Base-by-base conservation (phyloP, 768 basidiomycete species). In the Panaeolus papilionaceus region DNA sequence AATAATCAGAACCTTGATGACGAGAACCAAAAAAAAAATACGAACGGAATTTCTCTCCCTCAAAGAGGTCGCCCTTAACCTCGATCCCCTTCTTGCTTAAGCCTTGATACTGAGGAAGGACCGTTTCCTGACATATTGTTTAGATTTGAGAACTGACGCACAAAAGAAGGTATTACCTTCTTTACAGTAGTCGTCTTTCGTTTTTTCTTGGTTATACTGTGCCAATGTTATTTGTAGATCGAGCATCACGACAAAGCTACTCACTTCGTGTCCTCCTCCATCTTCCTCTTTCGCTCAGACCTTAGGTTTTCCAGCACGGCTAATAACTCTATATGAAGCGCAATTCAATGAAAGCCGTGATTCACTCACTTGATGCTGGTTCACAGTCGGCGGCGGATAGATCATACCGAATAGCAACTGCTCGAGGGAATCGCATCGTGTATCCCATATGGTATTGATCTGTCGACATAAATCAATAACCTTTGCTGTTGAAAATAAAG, bases 341-440 rank as follows among this genome's bases (percentile, higher is more conserved):
- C 44, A 5, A 28, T 5, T 28, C 18, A 63, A n/a, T 63, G 14
- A 23, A 40, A 28, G 54, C 38, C 33, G 40, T 61, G 28, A 12
- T 66, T n/a, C 12, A 47, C 64, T 40, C 68, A 92, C 93, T 88
- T 58, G 88, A 83, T 1, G 89, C 89, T 10, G 87, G 82, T 86
- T 91, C 85, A 75, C 92, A 94, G 72, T 95, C 93, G 1, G 85
- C 86, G 47, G 88, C 80, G 39, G 76, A 85, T 20, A 94, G 82
- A 72, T 98, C 95, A 62, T 93, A 92, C 26, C 94, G 87, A 68
- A 96, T 94, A 2, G 79, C 75, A 58, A 94, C 72, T 16, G 93
- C 95, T 66, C 96, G 87, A 54, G 98, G 97, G 75, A 99, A 99
- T 23, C 98, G 90, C 89, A 99, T 92, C 0, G 97, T 99, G 69